Conservation (phyloP, 2,329 filamentous ascomycete species). For the Aureobasidium sp. region DNA sequence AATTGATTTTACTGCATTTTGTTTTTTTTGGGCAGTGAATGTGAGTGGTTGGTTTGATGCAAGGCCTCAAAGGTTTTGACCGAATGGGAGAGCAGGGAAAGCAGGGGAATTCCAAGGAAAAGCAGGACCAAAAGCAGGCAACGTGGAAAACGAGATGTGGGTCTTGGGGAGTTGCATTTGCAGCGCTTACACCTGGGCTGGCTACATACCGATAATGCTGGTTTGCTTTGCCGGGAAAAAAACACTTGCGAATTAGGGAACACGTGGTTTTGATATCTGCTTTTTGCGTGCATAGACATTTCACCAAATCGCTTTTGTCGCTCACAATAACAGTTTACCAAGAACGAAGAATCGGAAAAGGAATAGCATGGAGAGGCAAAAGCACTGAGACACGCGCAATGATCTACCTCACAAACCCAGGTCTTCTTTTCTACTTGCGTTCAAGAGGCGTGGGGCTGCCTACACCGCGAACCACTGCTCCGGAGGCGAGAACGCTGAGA, state of each 20-base stretch:
- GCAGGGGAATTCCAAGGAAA: no score
- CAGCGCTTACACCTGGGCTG: no score
- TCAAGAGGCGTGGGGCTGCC: neutral
- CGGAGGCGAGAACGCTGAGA: slow-evolving; percentile 1
- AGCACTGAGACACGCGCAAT: neutral
- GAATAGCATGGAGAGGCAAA: neutral
- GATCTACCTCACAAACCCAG: neutral
- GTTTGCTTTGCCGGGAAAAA: neutral
- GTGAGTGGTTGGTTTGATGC: no score
- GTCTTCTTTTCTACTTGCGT: neutral
- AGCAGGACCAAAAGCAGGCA: no score
- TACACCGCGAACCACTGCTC: neutral
- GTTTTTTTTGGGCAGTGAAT: no score
- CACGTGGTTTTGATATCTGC: neutral
- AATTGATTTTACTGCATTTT: no score
- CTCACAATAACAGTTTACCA: neutral
- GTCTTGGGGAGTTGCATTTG: no score
- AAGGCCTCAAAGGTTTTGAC: no score
- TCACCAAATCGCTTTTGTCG: neutral
- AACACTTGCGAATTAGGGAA: neutral
- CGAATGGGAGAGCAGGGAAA: no score
- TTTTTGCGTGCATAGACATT: neutral
- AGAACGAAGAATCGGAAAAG: neutral
- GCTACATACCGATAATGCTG: no score
- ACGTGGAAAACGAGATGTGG: no score